A percentile compares a stretch with the other conserved stretches of the same genome.
phyloP scores from a whole-genome alignment of 1,139 yeast species.

The Lodderomyces pseudojiufengensis region DNA sequence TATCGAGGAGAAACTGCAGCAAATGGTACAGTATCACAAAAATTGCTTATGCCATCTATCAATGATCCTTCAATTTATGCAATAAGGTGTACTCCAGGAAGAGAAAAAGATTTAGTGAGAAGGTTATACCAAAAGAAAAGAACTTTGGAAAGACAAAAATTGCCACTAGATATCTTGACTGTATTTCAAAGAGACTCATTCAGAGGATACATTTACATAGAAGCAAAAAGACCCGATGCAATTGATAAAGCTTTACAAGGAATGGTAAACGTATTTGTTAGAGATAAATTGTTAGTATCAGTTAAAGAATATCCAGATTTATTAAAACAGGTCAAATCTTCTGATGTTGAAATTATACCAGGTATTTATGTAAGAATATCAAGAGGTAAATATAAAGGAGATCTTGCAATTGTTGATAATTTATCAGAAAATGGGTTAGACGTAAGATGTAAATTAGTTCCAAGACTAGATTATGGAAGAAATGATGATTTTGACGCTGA shows the following conservation, averaged over 20 bases:
- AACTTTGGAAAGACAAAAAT: slow-evolving; percentile 58
- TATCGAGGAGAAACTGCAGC: slow-evolving; percentile 83
- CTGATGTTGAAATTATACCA: slow-evolving; percentile 83
- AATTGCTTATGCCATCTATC: slow-evolving; percentile 89
- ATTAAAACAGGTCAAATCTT: slow-evolving; percentile 82
- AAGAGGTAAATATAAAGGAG: slow-evolving; percentile 90
- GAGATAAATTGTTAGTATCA: slow-evolving; percentile 79
- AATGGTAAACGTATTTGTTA: slow-evolving; percentile 76
- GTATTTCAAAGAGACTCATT: slow-evolving; percentile 94
- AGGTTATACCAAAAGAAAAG: slow-evolving; percentile 77
- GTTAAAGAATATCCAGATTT: slow-evolving; percentile 94
- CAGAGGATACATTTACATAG: slow-evolving; percentile 86
- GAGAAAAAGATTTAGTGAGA: slow-evolving; percentile 87
- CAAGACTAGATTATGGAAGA: slow-evolving; percentile 87
- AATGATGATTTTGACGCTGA: slow-evolving; percentile 55
- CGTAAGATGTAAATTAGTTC: slow-evolving; percentile 87
- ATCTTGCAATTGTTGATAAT: slow-evolving; percentile 88
- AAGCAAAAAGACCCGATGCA: slow-evolving; percentile 91
- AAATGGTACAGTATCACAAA: slow-evolving; percentile 81
- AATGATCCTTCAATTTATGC: slow-evolving; percentile 98
- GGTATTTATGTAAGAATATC: slow-evolving; percentile 90
- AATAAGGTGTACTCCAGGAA: slow-evolving; percentile 87
- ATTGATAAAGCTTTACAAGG: slow-evolving; percentile 86
- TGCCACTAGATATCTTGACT: slow-evolving; percentile 74
- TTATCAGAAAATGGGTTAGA: slow-evolving; percentile 93